A percentile compares a stretch with the other conserved stretches of the same genome.
Conservation (phyloP, 75 land plant species). For the Cryptomeria japonica region DNA sequence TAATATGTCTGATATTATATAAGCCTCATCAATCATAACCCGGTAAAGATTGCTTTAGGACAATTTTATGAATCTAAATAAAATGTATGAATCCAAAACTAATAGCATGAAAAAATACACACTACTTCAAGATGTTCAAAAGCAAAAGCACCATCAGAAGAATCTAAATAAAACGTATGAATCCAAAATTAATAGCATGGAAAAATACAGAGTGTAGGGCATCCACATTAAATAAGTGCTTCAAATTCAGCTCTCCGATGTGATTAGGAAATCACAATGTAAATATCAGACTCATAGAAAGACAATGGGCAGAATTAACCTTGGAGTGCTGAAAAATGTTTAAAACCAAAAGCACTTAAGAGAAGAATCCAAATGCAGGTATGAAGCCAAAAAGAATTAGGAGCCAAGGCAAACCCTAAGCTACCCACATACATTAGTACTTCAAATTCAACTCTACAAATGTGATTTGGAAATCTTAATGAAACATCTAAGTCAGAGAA, state of each 20-base stretch:
- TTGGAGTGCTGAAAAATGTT: background rate
- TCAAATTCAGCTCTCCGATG: background rate
- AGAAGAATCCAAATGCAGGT: background rate
- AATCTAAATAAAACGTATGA: too few relatives aligned
- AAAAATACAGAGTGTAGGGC: too few relatives aligned
- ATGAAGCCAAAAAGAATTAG: background rate
- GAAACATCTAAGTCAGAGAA: background rate
- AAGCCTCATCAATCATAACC: background rate
- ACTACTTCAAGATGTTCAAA: background rate
- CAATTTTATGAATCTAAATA: background rate
- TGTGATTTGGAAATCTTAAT: background rate
- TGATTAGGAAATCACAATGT: background rate
- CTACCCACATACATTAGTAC: background rate
- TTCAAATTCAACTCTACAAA: background rate
- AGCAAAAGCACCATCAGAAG: too few relatives aligned
- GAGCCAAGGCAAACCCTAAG: background rate
- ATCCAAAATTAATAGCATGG: too few relatives aligned
- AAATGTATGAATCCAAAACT: background rate
- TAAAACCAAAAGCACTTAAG: background rate
- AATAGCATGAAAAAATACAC: background rate
- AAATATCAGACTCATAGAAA: background rate
- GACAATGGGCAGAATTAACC: too few relatives aligned
- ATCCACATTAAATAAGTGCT: background rate
- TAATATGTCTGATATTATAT: background rate
- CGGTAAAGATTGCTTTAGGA: background rate